phyloP scores from a whole-genome alignment of 2,329 filamentous ascomycete species.

The Fusarium sulawesiense region DNA sequence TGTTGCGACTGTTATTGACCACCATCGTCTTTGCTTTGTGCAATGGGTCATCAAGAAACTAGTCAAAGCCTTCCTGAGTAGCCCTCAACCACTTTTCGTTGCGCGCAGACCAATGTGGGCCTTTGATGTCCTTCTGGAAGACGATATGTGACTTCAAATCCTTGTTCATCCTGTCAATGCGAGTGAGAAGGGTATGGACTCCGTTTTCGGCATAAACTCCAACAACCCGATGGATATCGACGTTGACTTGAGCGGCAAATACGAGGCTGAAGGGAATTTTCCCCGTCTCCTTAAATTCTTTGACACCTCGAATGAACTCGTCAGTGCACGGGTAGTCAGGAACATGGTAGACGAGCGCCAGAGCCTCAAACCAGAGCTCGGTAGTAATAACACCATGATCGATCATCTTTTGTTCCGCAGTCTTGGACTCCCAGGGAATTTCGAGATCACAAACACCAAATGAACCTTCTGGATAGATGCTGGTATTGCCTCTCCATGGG shows the following conservation, averaged over 20 bases:
- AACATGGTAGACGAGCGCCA: not conserved
- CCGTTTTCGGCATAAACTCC: not conserved
- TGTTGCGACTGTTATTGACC: not conserved
- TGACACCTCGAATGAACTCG: slow-evolving; percentile 52
- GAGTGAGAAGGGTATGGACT: not conserved
- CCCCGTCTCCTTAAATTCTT: slow-evolving; percentile 46
- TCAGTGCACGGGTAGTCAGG: slow-evolving; percentile 50
- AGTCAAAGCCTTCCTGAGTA: not conserved
- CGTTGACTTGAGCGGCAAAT: slow-evolving; percentile 56
- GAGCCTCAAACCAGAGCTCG: not conserved
- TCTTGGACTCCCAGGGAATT: not conserved
- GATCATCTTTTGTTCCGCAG: not conserved
- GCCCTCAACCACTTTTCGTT: not conserved
- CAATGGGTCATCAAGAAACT: not conserved
- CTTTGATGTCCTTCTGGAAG: not conserved
- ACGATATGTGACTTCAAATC: not conserved
- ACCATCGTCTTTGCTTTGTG: not conserved
- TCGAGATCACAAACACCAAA: not conserved
- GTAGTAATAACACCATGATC: not conserved
- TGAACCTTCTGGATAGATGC: not conserved
- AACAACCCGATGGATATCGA: slow-evolving; percentile 55
- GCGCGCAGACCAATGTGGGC: not conserved
- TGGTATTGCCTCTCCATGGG: not conserved
- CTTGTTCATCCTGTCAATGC: not conserved
- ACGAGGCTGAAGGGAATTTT: slow-evolving; percentile 51